phyloP scores from a whole-genome alignment of 75 land plant species.

The Azolla pinnata region DNA sequence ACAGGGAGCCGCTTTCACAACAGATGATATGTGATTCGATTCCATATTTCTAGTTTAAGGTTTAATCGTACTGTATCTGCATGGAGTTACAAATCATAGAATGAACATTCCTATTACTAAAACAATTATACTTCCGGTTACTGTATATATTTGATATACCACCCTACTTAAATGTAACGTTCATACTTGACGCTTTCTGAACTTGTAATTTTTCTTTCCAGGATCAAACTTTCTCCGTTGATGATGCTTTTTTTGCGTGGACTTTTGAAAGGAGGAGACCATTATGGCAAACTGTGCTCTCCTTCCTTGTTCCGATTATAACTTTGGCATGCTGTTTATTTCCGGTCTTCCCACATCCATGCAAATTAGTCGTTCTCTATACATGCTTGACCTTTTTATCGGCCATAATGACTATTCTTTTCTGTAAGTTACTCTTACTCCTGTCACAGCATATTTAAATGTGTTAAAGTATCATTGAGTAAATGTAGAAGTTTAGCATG shows the following conservation, averaged over 20 bases:
- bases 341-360: slow-evolving; percentile 86
- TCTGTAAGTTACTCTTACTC: slow-evolving; percentile 55
- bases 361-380: slow-evolving; percentile 86
- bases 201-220: slow-evolving; percentile 19
- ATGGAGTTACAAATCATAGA: too few species aligned
- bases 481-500: neutral
- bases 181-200: neutral
- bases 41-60: too few species aligned
- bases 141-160: too few species aligned
- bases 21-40: too few species aligned
- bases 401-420: slow-evolving; percentile 58
- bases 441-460: neutral
- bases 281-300: slow-evolving; percentile 87
- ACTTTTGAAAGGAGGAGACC: slow-evolving; percentile 78
- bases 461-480: neutral
- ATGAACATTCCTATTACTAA: too few species aligned
- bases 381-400: slow-evolving; percentile 67
- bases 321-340: slow-evolving; percentile 95
- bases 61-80: too few species aligned
- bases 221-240: slow-evolving; percentile 84
- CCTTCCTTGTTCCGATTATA: slow-evolving; percentile 81
- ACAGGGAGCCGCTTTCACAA: too few species aligned
- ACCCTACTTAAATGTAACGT: neutral
- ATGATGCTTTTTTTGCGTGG: slow-evolving; percentile 95
- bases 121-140: neutral